Conservation (phyloP, 1,139 yeast genomes). For the Kodamaea ohmeri region DNA sequence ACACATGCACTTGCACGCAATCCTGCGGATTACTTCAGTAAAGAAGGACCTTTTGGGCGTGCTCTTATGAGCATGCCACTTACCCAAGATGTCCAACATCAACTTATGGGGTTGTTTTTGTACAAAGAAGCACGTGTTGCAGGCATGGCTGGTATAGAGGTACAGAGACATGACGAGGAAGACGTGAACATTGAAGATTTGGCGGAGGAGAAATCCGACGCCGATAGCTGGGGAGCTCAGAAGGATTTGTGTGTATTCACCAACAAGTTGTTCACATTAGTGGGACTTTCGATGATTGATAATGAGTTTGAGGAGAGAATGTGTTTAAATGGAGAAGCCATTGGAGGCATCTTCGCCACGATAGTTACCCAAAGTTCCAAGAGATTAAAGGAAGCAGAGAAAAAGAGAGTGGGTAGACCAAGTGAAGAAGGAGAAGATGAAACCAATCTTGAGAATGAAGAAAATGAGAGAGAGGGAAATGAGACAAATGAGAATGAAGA, state of each 20-base stretch:
- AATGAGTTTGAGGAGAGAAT: constrained; percentile 37
- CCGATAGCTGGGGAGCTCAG: constrained; percentile 34
- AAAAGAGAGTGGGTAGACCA: neutral
- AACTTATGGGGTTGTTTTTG: constrained; percentile 30
- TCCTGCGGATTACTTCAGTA: constrained; percentile 28
- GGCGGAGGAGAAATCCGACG: constrained; percentile 15
- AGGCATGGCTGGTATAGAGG: constrained; percentile 25
- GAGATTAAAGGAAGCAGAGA: constrained; percentile 3
- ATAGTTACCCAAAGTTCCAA: constrained; percentile 24
- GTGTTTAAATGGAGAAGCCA: constrained; percentile 41
- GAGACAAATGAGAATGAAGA: neutral
- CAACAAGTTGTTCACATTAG: constrained; percentile 48
- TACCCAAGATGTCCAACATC: constrained; percentile 24
- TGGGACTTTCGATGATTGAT: constrained; percentile 38
- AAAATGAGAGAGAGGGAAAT: neutral
- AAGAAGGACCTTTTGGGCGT: constrained; percentile 17
- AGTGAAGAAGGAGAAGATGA: neutral
- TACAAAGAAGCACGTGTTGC: constrained; percentile 36
- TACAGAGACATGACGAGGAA: constrained; percentile 58
- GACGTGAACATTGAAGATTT: constrained; percentile 52
- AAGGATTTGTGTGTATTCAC: constrained; percentile 50
- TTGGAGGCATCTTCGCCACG: constrained; percentile 42
- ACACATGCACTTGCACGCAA: constrained; percentile 24
- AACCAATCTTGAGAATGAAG: neutral
- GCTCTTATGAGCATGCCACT: constrained; percentile 14